Percentiles rank a stretch among this genome's conserved stretches.
Conservation (phyloP, 139 green algal species). For the Chlamydomonas asymmetrica region DNA sequence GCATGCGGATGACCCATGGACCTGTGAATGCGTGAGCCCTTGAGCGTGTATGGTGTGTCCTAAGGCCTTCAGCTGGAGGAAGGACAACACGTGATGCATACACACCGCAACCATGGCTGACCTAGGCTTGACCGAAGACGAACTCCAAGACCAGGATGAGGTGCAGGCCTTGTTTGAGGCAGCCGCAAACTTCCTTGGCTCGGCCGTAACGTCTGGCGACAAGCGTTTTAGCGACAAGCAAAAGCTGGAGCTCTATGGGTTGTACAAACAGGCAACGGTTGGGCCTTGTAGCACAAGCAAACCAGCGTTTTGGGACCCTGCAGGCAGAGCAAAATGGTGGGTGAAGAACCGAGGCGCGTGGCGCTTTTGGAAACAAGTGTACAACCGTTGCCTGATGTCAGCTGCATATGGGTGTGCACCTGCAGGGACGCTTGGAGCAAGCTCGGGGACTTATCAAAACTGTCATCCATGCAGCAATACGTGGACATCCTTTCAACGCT, state of each 20-base stretch:
- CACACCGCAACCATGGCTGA: too few relatives aligned
- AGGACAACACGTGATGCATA: too few relatives aligned
- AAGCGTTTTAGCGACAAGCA: slow-evolving; percentile 11
- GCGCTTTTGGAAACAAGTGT: neutral
- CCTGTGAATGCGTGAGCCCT: too few relatives aligned
- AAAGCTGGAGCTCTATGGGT: slow-evolving; percentile 23
- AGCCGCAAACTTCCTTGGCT: slow-evolving; percentile 13
- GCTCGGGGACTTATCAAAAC: slow-evolving; percentile 10
- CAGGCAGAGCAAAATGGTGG: slow-evolving; percentile 23
- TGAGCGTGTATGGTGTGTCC: too few relatives aligned
- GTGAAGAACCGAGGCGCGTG: too few relatives aligned
- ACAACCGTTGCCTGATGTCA: neutral
- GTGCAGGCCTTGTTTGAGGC: slow-evolving; percentile 3
- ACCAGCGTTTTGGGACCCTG: slow-evolving; percentile 23
- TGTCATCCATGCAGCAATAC: slow-evolving; percentile 7
- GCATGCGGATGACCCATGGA: too few relatives aligned
- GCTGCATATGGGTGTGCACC: neutral
- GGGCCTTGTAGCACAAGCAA: slow-evolving; percentile 6
- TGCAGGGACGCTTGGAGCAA: slow-evolving; percentile 28
- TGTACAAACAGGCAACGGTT: slow-evolving; percentile 23
- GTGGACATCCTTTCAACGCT: neutral
- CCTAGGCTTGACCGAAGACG: too few relatives aligned
- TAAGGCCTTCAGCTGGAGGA: too few relatives aligned
- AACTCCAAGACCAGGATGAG: slow-evolving; percentile 7
- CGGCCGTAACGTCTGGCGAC: slow-evolving; percentile 20